Evolutionary conservation across 352 stramenopile genomes (phyloP), one percentile per base, ranked within the genome.

Genomic region (Pilasporangium apinafurcum): DNA sequence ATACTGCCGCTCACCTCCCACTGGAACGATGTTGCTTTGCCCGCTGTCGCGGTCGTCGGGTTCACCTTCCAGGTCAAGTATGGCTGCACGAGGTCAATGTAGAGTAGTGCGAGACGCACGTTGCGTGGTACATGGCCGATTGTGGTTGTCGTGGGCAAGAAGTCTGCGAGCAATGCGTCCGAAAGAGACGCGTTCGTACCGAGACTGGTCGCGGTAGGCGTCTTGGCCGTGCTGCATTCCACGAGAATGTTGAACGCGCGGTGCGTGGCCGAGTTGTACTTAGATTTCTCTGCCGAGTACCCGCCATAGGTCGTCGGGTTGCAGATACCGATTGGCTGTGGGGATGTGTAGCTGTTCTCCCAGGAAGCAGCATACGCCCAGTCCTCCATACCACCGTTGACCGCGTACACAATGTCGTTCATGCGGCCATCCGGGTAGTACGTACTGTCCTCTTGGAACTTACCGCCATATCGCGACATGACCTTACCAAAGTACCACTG

Each of bases 301-400:
- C 89, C 88, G 3, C 79, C 81, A 60, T 85, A 96, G 10, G 68
- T 88, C 10, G 38, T 76, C 7, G 91, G 90, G 17, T 76, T 76
- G 66, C 92, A 98, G 9, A 71, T 48, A n/a, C 60, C 56, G 20
- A 81, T 72, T 9, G 75, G 71, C 40, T 66, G 56, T 4, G 59
- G 48, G n/a, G 53, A 60, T 8, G 57, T 67, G 48, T 59, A 77
- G 20, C 42, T 22, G 27, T 85, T 83, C 42, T 92, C 76, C 83
- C 83, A 96, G 4, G 74, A 90, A 2, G 61, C 70, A 6, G 88
- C 86, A 60, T 98, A 98, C 0, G 67, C 85, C 88, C 90, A 98
- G 65, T 99, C 95, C 63, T 98, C 94, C 88, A 98, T 97, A 5
- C 92, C 94, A 36, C 95, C 95, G 25, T 90, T 52, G 18, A 99